Conservation (phyloP, 2,329 filamentous ascomycete genomes). For the Trichoderma brevicompactum region DNA sequence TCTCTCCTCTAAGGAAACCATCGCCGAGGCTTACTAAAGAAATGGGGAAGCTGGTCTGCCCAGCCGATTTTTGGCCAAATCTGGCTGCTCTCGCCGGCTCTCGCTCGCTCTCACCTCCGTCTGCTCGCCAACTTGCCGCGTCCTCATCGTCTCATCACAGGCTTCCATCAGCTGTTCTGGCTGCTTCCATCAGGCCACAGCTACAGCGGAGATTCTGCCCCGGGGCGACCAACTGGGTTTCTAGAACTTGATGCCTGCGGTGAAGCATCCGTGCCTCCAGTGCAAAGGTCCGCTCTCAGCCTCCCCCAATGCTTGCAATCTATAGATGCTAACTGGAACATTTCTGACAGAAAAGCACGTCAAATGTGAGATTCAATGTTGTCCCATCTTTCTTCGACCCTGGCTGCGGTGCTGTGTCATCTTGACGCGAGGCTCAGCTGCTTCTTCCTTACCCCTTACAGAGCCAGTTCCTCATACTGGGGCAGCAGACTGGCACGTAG, state of each 20-base stretch:
- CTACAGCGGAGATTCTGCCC: not conserved
- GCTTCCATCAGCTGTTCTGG: conserved; percentile 4
- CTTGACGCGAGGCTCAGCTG: not conserved
- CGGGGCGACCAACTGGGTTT: conserved; percentile 6
- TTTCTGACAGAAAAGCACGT: conserved; percentile 41
- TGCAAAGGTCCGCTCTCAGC: conserved; percentile 40
- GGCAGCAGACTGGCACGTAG: not conserved
- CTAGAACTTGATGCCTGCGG: conserved; percentile 38
- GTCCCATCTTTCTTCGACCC: not conserved
- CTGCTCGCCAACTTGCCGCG: not conserved
- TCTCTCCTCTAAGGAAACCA: conserved; percentile 7
- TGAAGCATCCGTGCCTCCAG: conserved; percentile 43
- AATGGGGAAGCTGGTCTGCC: conserved; percentile 3
- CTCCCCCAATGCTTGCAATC: not conserved
- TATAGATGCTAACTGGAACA: not conserved
- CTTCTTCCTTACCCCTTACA: not conserved
- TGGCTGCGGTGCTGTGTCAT: not conserved
- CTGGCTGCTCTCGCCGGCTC: conserved; percentile 19
- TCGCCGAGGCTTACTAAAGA: conserved; percentile 24
- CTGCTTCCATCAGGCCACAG: conserved; percentile 3
- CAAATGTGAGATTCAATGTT: conserved; percentile 38
- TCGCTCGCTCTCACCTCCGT: not conserved
- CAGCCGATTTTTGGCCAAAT: conserved; percentile 24
- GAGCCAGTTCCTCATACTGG: not conserved
- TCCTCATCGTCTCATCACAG: not conserved